Evolutionary conservation across 345 rosid species (phyloP).

Genomic region (Clausena lansium): DNA sequence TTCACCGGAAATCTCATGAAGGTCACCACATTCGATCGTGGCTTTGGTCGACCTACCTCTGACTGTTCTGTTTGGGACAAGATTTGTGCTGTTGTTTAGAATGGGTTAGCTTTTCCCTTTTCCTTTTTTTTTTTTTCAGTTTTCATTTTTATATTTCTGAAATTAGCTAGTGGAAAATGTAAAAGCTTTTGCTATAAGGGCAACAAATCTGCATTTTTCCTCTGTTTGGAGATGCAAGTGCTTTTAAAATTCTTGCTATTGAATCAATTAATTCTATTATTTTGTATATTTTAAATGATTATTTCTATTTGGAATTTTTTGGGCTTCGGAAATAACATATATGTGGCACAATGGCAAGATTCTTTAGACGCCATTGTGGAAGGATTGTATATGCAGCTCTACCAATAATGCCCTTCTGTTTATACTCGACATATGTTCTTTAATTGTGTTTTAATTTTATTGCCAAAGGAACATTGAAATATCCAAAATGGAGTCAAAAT

Average conservation of each 20-base stretch:
- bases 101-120: constrained; percentile 61
- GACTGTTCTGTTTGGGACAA: constrained; percentile 87
- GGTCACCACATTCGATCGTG: constrained; percentile 65
- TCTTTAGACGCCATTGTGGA: constrained; percentile 68
- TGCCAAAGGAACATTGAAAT: too few species aligned
- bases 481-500: background rate
- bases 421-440: constrained; percentile 64
- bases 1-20: constrained; percentile 61
- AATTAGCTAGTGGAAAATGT: background rate
- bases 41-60: constrained; percentile 47
- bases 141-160: background rate
- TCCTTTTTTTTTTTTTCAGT: too few species aligned
- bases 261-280: too few species aligned
- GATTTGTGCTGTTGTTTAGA: constrained; percentile 84
- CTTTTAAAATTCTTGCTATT: background rate
- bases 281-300: too few species aligned
- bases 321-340: constrained; percentile 45
- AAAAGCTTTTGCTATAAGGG: too few species aligned
- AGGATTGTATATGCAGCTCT: constrained; percentile 91
- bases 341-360: constrained; percentile 86
- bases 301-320: background rate
- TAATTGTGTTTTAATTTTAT: background rate
- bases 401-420: constrained; percentile 91
- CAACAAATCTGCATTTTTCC: too few species aligned
- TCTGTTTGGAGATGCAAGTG: background rate